Evolutionary conservation across 371 early-diverging fungal genomes (phyloP), one percentile per base, ranked within the genome.

Genomic region (Syncephalis fuscata): DNA sequence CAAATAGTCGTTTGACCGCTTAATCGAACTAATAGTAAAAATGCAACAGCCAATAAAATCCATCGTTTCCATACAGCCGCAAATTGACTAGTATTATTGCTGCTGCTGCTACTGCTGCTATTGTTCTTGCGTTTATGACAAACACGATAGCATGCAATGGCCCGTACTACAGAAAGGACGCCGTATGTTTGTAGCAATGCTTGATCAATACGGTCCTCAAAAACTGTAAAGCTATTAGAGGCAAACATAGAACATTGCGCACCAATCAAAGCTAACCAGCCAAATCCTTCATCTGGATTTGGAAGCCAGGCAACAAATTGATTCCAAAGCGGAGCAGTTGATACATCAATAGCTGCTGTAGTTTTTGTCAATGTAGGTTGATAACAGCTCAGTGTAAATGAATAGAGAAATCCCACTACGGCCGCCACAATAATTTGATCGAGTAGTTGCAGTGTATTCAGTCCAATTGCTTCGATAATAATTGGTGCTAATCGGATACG

Each of bases 181-280:
- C 76, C 70, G 50, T 74, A 72, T 0, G 78, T 66, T 54, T 78
- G 79, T n/a, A 71, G 54, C 15, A 84, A 62, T 51, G 67, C 73
- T 1, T 68, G 59, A 16, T 78, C 74, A 20, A 78, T 70, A 37
- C 71, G 63, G 55, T 92, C 90, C 64, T 94, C 92, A 69, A 71
- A 79, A 32, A 90, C 70, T 0, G 86, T 88, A 58, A 74, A 89
- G 53, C 87, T 88, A 63, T 92, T 89, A 8, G 92, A 92, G 0
- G 76, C 79, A 44, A 86, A 70, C 0, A 76, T 70, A 38, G 74
- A 58, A 15, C 70, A 65, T 49, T 82, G 80, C 15, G 78, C 49
- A 14, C 70, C 44, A 19, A 64, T 56, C 27, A 74, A 62, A 23
- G 68, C 46, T 23, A 63, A 56, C n/a, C 61, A 32, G 32, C 32